Base-by-base conservation (phyloP, 2,329 filamentous ascomycete species). In the Diaporthe sp. region DNA sequence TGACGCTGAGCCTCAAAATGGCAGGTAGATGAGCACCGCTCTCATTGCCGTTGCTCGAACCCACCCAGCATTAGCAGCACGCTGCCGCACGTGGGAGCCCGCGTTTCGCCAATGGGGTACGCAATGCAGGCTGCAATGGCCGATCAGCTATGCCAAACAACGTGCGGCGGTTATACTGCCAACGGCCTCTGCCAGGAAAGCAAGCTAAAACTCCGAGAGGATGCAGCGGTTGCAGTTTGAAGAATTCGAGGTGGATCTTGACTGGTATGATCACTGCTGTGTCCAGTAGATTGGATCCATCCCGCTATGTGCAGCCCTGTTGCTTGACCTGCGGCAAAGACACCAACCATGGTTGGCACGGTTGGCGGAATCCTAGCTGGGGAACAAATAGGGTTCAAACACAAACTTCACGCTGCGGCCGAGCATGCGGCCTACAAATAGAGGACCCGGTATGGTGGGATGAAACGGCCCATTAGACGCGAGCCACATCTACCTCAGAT, bases 391-490 rank as follows among this genome's bases (percentile, higher is more conserved):
- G 34, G 37, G 70, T 55, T 37, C 51, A 46, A 31, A 55, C 49
- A 55, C 55, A 72, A 61, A 62, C 60, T 71, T 68, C 46, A 60
- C 25, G 68, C 72, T 75, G 75, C 76, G 76, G 76, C 76, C 76
- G 55, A 55, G 28, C 22, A 77, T 75, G 76, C 76, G 76, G 70
- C 76, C 76, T 39, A 73, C 49, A 72, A 61, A 61, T 49, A 73
- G 70, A 77, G 62, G 76, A 67, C 73, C 73, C 76, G 55, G 53
- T 42, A 58, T 53, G 73, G 58, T 77, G 76, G 73, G 73, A 73
- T 68, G 25, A 42, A 44, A 61, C 73, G 70, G 73, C 73, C 58
- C 58, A 39, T 46, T 60, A 72, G 67, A 25, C 55, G 57, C 73
- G 46, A 34, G 49, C 61, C 49, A 68, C 37, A 46, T 62, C 28